These are phyloP conservation scores for Haplosporangium gracile DNA, from an alignment of 192 early-diverging fungal species.

Conservation along the genomic window DNA sequence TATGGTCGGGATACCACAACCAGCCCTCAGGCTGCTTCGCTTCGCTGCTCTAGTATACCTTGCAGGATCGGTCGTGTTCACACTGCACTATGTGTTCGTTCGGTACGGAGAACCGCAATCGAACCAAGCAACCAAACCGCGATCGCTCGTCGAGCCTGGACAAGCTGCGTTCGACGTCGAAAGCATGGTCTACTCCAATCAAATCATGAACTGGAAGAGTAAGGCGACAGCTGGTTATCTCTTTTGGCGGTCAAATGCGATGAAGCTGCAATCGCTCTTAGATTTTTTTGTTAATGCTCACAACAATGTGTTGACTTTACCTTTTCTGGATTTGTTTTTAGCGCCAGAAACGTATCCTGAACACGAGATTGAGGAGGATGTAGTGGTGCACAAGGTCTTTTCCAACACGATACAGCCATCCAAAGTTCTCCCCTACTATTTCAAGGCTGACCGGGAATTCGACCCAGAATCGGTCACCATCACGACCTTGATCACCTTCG, in stretches of 20 bases:
- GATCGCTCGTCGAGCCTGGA: conserved; percentile 20
- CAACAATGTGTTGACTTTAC: neutral
- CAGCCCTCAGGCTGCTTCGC: conserved; percentile 21
- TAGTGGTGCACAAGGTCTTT: conserved; percentile 61
- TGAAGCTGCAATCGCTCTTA: neutral
- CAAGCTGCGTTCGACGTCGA: conserved; percentile 41
- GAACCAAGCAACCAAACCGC: neutral
- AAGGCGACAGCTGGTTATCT: neutral
- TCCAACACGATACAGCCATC: conserved; percentile 67
- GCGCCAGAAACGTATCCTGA: neutral
- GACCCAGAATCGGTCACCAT: conserved; percentile 69
- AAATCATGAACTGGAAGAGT: conserved; percentile 43
- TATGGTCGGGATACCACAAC: conserved; percentile 23
- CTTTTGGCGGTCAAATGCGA: too few species aligned
- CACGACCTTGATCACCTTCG: conserved; percentile 65
- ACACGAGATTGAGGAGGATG: conserved; percentile 16
- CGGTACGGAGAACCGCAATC: neutral
- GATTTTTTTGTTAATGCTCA: neutral
- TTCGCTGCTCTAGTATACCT: conserved; percentile 42
- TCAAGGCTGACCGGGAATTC: conserved; percentile 58
- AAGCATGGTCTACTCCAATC: conserved; percentile 24
- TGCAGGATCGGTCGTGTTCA: conserved; percentile 31
- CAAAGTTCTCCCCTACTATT: conserved; percentile 72
- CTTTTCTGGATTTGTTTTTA: neutral
- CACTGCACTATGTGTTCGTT: neutral